These are phyloP conservation scores for Neoboletus brunneissimus DNA, from an alignment of 768 basidiomycete genomes.

Conservation along the genomic window DNA sequence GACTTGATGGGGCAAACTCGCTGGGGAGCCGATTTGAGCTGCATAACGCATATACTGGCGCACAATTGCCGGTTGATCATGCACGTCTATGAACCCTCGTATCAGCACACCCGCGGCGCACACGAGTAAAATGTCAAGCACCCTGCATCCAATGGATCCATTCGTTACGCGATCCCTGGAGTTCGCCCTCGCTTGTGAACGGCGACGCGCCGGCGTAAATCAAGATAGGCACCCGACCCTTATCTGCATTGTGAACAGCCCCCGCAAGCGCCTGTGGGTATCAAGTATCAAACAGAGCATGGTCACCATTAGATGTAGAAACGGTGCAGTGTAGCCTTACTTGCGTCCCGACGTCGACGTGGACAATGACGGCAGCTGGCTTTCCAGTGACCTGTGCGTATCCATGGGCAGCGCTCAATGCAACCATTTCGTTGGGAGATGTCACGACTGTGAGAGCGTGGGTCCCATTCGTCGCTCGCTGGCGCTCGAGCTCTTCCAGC, in stretches of 20 bases:
- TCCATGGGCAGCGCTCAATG: slow-evolving; percentile 67
- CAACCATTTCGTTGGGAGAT: slow-evolving; percentile 77
- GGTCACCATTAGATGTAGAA: background rate
- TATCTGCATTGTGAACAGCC: slow-evolving; percentile 70
- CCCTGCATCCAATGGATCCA: slow-evolving; percentile 76
- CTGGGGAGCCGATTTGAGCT: slow-evolving; percentile 55
- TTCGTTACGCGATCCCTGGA: slow-evolving; percentile 64
- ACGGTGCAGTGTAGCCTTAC: slow-evolving; percentile 26
- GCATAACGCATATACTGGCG: slow-evolving; percentile 74
- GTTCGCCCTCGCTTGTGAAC: slow-evolving; percentile 52
- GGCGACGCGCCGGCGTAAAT: slow-evolving; percentile 75
- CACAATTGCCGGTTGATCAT: slow-evolving; percentile 69
- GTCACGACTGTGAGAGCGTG: slow-evolving; percentile 55
- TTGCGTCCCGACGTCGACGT: slow-evolving; percentile 72
- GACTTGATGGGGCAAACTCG: slow-evolving; percentile 49
- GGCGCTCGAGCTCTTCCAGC: slow-evolving; percentile 64
- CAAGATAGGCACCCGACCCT: slow-evolving; percentile 56
- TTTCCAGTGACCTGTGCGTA: slow-evolving; percentile 63
- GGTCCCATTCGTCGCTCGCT: slow-evolving; percentile 38
- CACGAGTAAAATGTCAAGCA: slow-evolving; percentile 12
- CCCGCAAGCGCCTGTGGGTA: slow-evolving; percentile 55
- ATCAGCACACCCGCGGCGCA: background rate
- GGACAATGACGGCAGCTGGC: slow-evolving; percentile 70
- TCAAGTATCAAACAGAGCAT: background rate
- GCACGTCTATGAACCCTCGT: slow-evolving; percentile 44